phyloP scores from a whole-genome alignment of 805 yeast species.

The Metschnikowia anglica region DNA sequence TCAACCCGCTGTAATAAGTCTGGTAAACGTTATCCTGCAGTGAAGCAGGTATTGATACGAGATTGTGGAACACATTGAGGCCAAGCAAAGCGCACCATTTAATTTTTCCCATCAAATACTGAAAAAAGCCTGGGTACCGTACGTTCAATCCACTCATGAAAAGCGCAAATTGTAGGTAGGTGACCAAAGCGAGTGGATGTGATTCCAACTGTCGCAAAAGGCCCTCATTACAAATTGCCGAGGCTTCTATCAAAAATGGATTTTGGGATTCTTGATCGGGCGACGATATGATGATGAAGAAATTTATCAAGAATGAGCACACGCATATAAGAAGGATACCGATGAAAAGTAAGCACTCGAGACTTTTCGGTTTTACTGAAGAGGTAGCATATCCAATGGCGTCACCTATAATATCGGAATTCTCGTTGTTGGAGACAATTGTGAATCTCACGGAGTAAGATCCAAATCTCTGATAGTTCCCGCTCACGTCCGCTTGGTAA shows the following conservation, averaged over 20 bases:
- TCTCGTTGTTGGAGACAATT: constrained; percentile 39
- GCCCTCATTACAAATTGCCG: constrained; percentile 59
- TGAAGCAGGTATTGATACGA: constrained; percentile 8
- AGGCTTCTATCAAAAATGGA: constrained; percentile 51
- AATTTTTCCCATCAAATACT: constrained; percentile 49
- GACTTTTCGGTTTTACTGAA: constrained; percentile 25
- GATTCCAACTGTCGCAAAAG: constrained; percentile 58
- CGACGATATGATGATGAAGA: constrained; percentile 44
- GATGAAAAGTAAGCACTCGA: constrained; percentile 36
- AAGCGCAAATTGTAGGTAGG: constrained; percentile 59
- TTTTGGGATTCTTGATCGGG: constrained; percentile 60
- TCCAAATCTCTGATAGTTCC: constrained; percentile 43
- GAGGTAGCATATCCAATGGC: constrained; percentile 50
- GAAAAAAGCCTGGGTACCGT: constrained; percentile 62
- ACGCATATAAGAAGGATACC: constrained; percentile 42
- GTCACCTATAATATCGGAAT: constrained; percentile 47
- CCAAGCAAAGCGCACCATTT: constrained; percentile 59
- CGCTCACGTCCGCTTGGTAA: constrained; percentile 40
- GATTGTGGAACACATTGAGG: constrained; percentile 19
- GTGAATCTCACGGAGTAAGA: constrained; percentile 45
- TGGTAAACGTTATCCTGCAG: constrained; percentile 39
- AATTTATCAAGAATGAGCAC: constrained; percentile 41
- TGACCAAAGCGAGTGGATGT: constrained; percentile 45
- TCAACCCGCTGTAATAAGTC: constrained; percentile 43
- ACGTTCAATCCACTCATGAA: constrained; percentile 55